Base-by-base conservation (phyloP, 352 stramenopile species). In the Phytopythium chamaehyphon region DNA sequence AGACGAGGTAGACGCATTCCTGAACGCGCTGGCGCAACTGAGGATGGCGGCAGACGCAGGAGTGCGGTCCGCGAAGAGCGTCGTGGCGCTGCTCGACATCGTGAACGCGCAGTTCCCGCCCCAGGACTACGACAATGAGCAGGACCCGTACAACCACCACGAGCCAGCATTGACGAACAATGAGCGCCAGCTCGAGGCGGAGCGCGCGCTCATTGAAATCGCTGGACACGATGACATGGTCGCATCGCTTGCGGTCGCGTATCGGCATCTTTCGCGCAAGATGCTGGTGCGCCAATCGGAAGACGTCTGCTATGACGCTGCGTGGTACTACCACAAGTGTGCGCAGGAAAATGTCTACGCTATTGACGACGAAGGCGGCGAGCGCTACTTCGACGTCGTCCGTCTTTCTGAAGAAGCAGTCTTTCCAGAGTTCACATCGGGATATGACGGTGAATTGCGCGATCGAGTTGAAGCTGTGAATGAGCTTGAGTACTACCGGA, bases 401-500 rank as follows among this genome's bases (percentile, higher is more conserved):
- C 76, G 78, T 9, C 61, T 90, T 2, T 88, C 76, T 26, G 66
- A 86, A 4, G 62, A 87, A 40, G 16, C 45, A 2, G 45, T 51
- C 16, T 51, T 51, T 26, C 45, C 45, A 7, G 45, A 51, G 45
- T 40, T 51, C 24, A 40, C 45, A 18, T 51, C 45, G 26, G 45
- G 45, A 19, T 51, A 51, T 26, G 45, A 51, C 28, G 45, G 45
- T n/a, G 45, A 51, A n/a, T 33, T 64, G 33, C 40, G 48, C 24
- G 57, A 71, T 8, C 62, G 75, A 21, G 71, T 71, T 16, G 64
- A 86, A 43, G 71, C 75, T 1, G 47, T 72, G 21, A 67, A 88
- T 16, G 66, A 69, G 7, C 65, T 89, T 14, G 73, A 88, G 38
- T 87, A 88, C 59, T 85, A 86, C 22, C 76, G 73, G 7, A 60